These are phyloP conservation scores for Candida argentea DNA, from an alignment of 805 yeast genomes.

Conservation along the genomic window DNA sequence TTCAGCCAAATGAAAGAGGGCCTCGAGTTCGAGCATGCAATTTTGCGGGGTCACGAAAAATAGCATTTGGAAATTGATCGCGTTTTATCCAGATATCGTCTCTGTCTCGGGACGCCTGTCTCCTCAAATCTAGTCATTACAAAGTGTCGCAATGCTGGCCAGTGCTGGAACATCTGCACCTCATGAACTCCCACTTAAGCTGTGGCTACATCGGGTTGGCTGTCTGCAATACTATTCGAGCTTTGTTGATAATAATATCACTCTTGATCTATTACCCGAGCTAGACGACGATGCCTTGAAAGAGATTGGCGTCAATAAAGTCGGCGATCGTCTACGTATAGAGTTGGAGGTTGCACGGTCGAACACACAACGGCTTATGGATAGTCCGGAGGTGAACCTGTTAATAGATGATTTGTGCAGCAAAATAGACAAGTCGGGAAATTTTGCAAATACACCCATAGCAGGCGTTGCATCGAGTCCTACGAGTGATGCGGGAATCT, in stretches of 20 bases:
- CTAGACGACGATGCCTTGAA: conserved; percentile 55
- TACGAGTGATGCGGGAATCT: conserved; percentile 1
- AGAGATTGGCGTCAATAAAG: conserved; percentile 62
- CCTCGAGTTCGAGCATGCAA: no score
- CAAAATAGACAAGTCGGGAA: conserved; percentile 2
- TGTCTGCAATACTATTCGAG: conserved; percentile 25
- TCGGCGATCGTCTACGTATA: conserved; percentile 76
- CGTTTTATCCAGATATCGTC: no score
- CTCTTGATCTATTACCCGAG: conserved; percentile 46
- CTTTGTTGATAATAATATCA: conserved; percentile 41
- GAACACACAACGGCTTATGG: conserved; percentile 22
- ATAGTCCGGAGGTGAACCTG: conserved; percentile 15
- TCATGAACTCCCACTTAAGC: conserved; percentile 20
- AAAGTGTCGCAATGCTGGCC: no score
- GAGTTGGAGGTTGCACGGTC: conserved; percentile 46
- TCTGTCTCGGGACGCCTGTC: no score
- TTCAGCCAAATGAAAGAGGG: no score
- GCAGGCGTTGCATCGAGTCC: neutral
- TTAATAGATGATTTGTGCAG: conserved; percentile 11
- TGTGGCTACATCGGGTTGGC: conserved; percentile 25
- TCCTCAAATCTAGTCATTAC: no score
- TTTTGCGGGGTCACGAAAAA: no score
- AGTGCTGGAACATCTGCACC: no score
- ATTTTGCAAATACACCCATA: neutral
- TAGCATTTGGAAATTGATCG: no score